Evolutionary conservation across 1,284 basidiomycete species (phyloP), one percentile per base, ranked within the genome.

Genomic region (Irpex sp.): DNA sequence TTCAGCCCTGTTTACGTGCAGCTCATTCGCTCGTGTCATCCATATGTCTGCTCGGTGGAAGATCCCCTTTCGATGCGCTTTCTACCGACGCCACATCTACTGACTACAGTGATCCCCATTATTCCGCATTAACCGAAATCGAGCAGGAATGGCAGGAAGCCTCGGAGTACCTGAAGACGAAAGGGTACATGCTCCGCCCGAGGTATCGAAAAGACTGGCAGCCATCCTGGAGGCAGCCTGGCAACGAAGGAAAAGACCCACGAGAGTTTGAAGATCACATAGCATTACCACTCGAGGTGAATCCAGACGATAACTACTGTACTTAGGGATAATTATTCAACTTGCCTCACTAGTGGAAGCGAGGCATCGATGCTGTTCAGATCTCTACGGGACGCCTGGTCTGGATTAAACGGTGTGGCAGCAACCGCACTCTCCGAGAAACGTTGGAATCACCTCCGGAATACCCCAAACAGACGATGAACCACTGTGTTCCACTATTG

Each of bases 131-230:
- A 19, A 51, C n/a, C 12, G 14, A 51, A 2, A 23, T 51, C 9
- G 58, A 59, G 58, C 6, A 39, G 28, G 9, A 55, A 21, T 59
- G 58, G 58, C 18, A 21, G 19, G 36, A 19, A 16, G 39, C 18
- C 42, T 36, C 36, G 12, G 49, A 21, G 5, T 55, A 54, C 16
- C 52, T 59, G n/a, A 51, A 59, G 23, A 9, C 8, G 4, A 21
- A 35, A n/a, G 58, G 58, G 5, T 59, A 59, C 36, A 36, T 33
- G 7, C 52, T 59, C 5, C 49, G 58, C 2, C 58, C 58, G 4
- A 16, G 49, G n/a, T 51, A 7, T 51, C 18, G 49, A 10, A 23
- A 51, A 19, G 18, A 51, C 49, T 51, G 49, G 49, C n/a, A 4
- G 23, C 49, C 49, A 18, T 51, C 49, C n/a, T 51, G 49, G 49